Conservation (phyloP, 768 basidiomycete genomes). For the Bullera alba region DNA sequence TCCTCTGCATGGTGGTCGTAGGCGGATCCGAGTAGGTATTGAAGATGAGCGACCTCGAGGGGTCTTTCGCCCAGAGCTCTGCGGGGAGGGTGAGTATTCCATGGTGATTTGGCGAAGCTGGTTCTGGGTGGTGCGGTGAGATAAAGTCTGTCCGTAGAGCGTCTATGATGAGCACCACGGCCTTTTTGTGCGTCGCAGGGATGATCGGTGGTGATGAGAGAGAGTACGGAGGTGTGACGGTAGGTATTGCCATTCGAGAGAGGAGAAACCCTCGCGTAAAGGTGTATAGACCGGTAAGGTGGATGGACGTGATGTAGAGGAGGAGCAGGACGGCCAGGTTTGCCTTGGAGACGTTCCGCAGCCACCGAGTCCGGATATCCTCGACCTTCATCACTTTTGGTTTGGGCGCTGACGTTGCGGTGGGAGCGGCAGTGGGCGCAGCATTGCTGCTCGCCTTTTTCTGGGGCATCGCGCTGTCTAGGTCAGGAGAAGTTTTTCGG, state of each 20-base stretch:
- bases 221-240: conserved; percentile 50
- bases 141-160: conserved; percentile 91
- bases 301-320: conserved; percentile 55
- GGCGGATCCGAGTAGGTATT: conserved; percentile 90
- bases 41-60: conserved; percentile 73
- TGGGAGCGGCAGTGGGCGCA: too few relatives aligned
- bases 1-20: conserved; percentile 85
- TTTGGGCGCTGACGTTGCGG: too few relatives aligned
- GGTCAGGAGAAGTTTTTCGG: too few relatives aligned
- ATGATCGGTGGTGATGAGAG: conserved; percentile 44
- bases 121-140: conserved; percentile 50
- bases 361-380: too few relatives aligned
- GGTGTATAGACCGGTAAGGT: conserved; percentile 72
- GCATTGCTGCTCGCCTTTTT: too few relatives aligned
- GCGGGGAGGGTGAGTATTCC: conserved; percentile 71
- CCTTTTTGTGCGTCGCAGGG: conserved; percentile 64
- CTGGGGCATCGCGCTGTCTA: too few relatives aligned
- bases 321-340: conserved; percentile 39
- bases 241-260: conserved; percentile 63
- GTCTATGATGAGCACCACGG: conserved; percentile 82
- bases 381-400: too few relatives aligned
- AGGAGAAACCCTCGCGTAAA: conserved; percentile 89
- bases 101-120: conserved; percentile 59
- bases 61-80: conserved; percentile 59
- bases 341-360: conserved; percentile 20